Percentiles rank a stretch among this genome's conserved stretches.
Evolutionary conservation across 2,329 filamentous ascomycete species (phyloP).

Genomic region (Aspergillus oerlinghausenensis): DNA sequence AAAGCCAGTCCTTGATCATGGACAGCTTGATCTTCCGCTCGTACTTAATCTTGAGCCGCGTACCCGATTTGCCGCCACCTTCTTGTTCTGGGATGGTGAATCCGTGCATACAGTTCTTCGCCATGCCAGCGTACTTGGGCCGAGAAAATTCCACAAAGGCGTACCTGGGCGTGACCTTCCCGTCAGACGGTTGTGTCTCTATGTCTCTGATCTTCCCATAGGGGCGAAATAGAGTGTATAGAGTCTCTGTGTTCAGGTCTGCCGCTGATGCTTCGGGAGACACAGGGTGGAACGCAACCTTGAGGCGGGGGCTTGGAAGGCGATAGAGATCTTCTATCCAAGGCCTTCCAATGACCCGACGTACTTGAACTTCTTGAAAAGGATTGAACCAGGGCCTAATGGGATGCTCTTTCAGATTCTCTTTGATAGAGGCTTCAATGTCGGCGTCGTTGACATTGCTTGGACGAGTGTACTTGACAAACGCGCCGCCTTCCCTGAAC

Average conservation of each 20-base stretch:
- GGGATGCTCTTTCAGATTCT: conserved; percentile 63
- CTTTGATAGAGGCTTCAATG: conserved; percentile 58
- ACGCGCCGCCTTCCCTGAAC: conserved; percentile 87
- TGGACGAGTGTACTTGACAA: conserved; percentile 73
- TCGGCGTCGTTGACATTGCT: conserved; percentile 45
- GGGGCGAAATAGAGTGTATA: conserved; percentile 81
- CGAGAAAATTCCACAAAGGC: conserved; percentile 73
- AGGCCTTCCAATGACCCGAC: conserved; percentile 74
- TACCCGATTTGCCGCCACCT: conserved; percentile 72
- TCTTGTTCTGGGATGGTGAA: conserved; percentile 63
- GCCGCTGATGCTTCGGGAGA: conserved; percentile 65
- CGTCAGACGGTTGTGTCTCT: conserved; percentile 73
- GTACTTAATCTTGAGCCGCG: conserved; percentile 75
- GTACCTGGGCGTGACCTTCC: conserved; percentile 76
- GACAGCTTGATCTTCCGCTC: conserved; percentile 72
- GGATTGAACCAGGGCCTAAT: conserved; percentile 90
- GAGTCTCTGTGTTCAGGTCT: conserved; percentile 77
- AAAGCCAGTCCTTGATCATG: conserved; percentile 82
- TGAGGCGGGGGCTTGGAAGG: conserved; percentile 69
- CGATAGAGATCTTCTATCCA: conserved; percentile 93
- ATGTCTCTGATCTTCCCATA: conserved; percentile 93
- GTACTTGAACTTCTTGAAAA: conserved; percentile 64
- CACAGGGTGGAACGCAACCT: conserved; percentile 77
- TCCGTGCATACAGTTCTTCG: conserved; percentile 88
- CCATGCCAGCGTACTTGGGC: conserved; percentile 75